Percentiles rank a stretch among this genome's conserved stretches.
These are phyloP conservation scores for Pichia sp. DNA, from an alignment of 1,139 yeast species.

Conservation along the genomic window DNA sequence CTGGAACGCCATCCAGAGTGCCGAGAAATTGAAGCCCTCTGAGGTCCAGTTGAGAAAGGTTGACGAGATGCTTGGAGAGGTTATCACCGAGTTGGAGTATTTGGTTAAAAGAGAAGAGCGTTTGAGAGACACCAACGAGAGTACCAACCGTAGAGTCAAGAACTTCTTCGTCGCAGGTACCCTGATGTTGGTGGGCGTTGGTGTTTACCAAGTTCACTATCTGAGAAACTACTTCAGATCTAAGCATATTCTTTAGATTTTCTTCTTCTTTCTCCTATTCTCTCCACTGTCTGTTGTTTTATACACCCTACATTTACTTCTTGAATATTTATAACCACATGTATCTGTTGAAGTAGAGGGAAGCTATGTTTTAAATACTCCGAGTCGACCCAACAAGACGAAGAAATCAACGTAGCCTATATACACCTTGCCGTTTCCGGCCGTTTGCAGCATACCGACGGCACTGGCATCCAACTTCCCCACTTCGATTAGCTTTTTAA, in stretches of 20 bases:
- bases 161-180: conserved; percentile 73
- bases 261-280: neutral
- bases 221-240: conserved; percentile 91
- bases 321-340: neutral
- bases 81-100: conserved; percentile 72
- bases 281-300: neutral
- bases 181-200: conserved; percentile 66
- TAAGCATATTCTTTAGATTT: conserved; percentile 73
- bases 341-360: neutral
- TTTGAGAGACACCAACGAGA: conserved; percentile 93
- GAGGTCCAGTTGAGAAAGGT: conserved; percentile 84
- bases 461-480: conserved; percentile 33
- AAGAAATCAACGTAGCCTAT: conserved; percentile 42
- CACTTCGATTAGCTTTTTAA: conserved; percentile 33
- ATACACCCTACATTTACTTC: neutral
- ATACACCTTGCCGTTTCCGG: conserved; percentile 33
- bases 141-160: conserved; percentile 83
- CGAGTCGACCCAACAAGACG: conserved; percentile 41
- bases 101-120: conserved; percentile 83
- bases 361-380: conserved; percentile 27
- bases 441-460: conserved; percentile 42
- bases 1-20: conserved; percentile 92
- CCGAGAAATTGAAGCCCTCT: conserved; percentile 87
- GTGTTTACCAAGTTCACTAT: conserved; percentile 88
- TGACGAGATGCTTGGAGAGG: conserved; percentile 79